phyloP scores from a whole-genome alignment of 2,329 filamentous ascomycete genomes.

The Annulohypoxylon truncatum region DNA sequence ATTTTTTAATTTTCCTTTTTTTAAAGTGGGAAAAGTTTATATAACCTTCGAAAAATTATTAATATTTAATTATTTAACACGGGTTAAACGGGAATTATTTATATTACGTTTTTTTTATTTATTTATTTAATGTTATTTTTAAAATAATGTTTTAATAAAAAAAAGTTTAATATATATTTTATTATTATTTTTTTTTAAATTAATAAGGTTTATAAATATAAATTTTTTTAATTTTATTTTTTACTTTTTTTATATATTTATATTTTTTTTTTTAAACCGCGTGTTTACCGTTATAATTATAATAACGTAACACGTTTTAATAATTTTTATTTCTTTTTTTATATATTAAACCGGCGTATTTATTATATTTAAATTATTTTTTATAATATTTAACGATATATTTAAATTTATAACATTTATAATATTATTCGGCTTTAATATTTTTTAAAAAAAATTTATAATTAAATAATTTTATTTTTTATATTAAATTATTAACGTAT shows the following conservation, averaged over 20 bases:
- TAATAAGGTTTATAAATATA: background rate
- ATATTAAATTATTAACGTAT: background rate
- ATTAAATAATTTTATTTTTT: background rate
- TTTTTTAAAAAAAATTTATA: background rate
- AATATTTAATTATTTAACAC: too few species aligned
- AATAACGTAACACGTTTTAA: background rate
- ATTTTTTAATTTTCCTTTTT: too few species aligned
- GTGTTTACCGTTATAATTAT: background rate
- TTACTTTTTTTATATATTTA: background rate
- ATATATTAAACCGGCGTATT: background rate
- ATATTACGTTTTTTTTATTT: background rate
- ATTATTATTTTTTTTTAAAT: background rate
- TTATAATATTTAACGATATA: background rate
- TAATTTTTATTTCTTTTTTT: background rate
- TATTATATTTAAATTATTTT: background rate
- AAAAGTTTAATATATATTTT: background rate
- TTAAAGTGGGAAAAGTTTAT: too few species aligned
- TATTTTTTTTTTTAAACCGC: background rate
- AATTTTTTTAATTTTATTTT: background rate
- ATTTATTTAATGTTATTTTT: background rate
- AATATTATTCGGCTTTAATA: background rate
- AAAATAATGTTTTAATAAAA: too few species aligned
- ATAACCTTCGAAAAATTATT: too few species aligned
- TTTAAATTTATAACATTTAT: background rate
- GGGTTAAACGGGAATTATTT: too few species aligned